A percentile compares a stretch with the other conserved stretches of the same genome.
Evolutionary conservation across 2,329 filamentous ascomycete genomes (phyloP).

Genomic region (Alternaria hordeiaustralica): DNA sequence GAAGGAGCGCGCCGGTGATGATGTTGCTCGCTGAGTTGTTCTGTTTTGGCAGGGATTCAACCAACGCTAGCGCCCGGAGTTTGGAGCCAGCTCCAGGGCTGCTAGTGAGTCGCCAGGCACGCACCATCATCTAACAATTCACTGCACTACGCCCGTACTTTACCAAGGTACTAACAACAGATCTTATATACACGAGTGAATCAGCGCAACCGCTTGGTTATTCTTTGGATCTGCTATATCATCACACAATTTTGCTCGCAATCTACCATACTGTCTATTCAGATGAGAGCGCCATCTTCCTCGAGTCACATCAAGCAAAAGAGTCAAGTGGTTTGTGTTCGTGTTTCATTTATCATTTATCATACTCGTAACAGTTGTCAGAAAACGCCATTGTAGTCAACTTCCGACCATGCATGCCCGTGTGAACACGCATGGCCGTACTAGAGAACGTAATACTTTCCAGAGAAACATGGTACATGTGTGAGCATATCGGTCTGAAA

Average conservation of each 20-base stretch:
- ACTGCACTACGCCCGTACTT: background rate
- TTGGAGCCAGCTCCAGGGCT: background rate
- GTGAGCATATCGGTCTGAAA: slow-evolving; percentile 19
- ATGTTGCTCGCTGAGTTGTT: slow-evolving; percentile 9
- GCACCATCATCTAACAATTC: too few species aligned
- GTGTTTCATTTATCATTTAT: slow-evolving; percentile 18
- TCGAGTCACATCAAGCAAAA: background rate
- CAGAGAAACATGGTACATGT: slow-evolving; percentile 34
- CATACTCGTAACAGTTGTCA: slow-evolving; percentile 27
- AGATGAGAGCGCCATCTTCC: background rate
- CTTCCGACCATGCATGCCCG: slow-evolving; percentile 21
- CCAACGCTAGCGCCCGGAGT: slow-evolving; percentile 1
- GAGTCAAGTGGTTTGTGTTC: background rate
- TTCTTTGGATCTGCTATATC: background rate
- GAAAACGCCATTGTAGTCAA: slow-evolving; percentile 12
- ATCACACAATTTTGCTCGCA: background rate
- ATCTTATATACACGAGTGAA: background rate
- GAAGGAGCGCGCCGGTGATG: slow-evolving; percentile 38
- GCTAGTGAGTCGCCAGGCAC: too few species aligned
- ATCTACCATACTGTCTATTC: background rate
- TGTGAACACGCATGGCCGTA: slow-evolving; percentile 17
- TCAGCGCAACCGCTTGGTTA: background rate
- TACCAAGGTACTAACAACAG: background rate
- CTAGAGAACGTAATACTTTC: slow-evolving; percentile 14
- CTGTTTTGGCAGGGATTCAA: background rate